Evolutionary conservation across 2,329 filamentous ascomycete species (phyloP).

Genomic region (Botrytis pseudocinerea): DNA sequence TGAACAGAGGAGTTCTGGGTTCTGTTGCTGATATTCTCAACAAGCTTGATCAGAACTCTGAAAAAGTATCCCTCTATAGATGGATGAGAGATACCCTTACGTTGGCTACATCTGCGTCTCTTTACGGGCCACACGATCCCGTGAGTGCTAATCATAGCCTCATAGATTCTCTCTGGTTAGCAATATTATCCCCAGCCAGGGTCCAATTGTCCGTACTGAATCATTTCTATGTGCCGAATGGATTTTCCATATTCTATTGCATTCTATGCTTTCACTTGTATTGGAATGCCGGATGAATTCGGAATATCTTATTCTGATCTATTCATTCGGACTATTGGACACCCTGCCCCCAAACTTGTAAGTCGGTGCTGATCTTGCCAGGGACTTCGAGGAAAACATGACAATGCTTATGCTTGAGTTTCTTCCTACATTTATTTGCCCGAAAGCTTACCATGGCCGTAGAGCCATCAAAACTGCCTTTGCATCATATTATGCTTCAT

Average conservation of each 20-base stretch:
- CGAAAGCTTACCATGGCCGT: conserved; percentile 41
- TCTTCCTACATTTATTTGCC: conserved; percentile 41
- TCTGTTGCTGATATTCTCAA: conserved; percentile 43
- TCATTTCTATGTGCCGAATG: background rate
- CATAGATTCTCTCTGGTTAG: conserved; percentile 44
- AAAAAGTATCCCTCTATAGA: conserved; percentile 42
- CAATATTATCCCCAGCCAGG: background rate
- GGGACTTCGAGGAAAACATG: conserved; percentile 40
- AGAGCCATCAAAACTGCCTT: conserved; percentile 44
- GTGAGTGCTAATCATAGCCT: conserved; percentile 43
- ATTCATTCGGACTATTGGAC: background rate
- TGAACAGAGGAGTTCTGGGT: conserved; percentile 44
- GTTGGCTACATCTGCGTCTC: conserved; percentile 44
- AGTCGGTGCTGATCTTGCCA: conserved; percentile 23
- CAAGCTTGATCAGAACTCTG: conserved; percentile 36
- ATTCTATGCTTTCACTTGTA: background rate
- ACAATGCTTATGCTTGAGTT: conserved; percentile 40
- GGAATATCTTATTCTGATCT: background rate
- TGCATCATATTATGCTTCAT: conserved; percentile 36
- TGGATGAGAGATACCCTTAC: conserved; percentile 47
- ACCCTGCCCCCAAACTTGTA: background rate
- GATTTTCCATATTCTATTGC: background rate
- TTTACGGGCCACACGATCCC: conserved; percentile 51
- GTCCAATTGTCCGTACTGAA: background rate
- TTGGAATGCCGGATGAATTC: background rate